Conservation (phyloP, 306 rosid species). For the Glycyrrhiza uralensis region DNA sequence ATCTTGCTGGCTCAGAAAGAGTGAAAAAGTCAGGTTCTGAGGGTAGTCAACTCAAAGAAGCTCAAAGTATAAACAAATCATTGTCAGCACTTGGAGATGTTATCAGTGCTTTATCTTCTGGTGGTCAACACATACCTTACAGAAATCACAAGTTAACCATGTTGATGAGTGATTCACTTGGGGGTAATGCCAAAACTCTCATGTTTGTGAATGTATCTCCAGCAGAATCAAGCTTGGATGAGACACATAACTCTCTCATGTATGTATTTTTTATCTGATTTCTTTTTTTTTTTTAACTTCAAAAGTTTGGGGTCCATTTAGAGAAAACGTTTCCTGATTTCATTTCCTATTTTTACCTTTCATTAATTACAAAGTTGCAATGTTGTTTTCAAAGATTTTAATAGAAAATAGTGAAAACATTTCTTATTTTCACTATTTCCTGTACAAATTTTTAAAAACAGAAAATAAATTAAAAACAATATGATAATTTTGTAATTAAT, state of each 20-base stretch:
- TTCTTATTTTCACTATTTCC: neutral
- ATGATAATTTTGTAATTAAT: too few relatives aligned
- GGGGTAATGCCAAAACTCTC: constrained; percentile 93
- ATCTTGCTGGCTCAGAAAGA: constrained; percentile 97
- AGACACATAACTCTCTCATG: constrained; percentile 86
- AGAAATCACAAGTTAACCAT: constrained; percentile 93
- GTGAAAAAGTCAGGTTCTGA: constrained; percentile 89
- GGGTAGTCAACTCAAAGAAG: constrained; percentile 90
- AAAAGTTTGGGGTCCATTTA: too few relatives aligned
- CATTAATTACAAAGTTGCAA: too few relatives aligned
- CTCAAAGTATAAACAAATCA: constrained; percentile 95
- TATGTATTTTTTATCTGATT: constrained; percentile 38
- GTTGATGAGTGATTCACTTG: constrained; percentile 97
- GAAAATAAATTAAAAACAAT: too few relatives aligned
- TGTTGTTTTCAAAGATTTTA: too few relatives aligned
- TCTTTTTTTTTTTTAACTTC: neutral
- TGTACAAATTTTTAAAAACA: too few relatives aligned
- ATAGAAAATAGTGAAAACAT: too few relatives aligned
- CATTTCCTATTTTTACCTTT: too few relatives aligned
- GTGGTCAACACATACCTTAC: constrained; percentile 88
- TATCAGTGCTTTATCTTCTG: constrained; percentile 77
- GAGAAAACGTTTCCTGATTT: too few relatives aligned
- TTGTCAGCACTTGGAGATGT: constrained; percentile 97
- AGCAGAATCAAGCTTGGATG: constrained; percentile 79
- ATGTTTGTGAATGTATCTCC: constrained; percentile 97